Base-by-base conservation (phyloP, 805 yeast species). In the Metschnikowia dekortorum region DNA sequence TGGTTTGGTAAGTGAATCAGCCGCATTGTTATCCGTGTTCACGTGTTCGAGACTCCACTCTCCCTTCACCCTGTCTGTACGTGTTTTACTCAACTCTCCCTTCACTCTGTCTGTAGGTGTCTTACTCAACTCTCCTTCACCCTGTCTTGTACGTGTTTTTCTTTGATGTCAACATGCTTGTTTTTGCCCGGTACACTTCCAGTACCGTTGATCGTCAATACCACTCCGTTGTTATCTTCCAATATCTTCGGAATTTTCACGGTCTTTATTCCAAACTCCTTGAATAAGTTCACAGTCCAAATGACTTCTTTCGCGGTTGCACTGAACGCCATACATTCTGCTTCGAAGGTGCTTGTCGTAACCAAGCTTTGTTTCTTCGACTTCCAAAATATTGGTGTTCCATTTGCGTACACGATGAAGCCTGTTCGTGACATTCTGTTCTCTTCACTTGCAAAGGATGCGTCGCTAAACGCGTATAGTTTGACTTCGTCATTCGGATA, bases 201-300 rank as follows among this genome's bases (percentile, higher is more conserved):
- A 9, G 39, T 36, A 14, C 39, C 28, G 16, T 37, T 50, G 33
- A 50, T 47, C 18, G 33, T 46, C 10, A 34, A 16, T 6, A 49
- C 46, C 14, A 49, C 47, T 13, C 52, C 52, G 14, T 14, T n/a
- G 31, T 50, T 50, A 40, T 46, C 52, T 18, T 46, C 49, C 26
- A 50, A 29, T 22, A 50, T 34, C 29, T 37, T 32, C 3, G 47
- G 44, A 3, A 29, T 36, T 9, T 40, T 44, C n/a, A 33, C n/a
- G 8, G 44, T 18, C 31, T 32, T 29, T 8, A 49, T 28, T 11
- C 47, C 47, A 8, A 42, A 10, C 13, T 50, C 49, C 3, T 22
- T 7, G 22, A 16, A 16, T 14, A 36, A 11, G 22, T n/a, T 32
- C 8, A 32, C 7, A 13, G 35, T 4, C 35, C 35, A 32, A 32